Base-by-base conservation (phyloP, 2,329 filamentous ascomycete genomes). In the Coniochaeta sp. region DNA sequence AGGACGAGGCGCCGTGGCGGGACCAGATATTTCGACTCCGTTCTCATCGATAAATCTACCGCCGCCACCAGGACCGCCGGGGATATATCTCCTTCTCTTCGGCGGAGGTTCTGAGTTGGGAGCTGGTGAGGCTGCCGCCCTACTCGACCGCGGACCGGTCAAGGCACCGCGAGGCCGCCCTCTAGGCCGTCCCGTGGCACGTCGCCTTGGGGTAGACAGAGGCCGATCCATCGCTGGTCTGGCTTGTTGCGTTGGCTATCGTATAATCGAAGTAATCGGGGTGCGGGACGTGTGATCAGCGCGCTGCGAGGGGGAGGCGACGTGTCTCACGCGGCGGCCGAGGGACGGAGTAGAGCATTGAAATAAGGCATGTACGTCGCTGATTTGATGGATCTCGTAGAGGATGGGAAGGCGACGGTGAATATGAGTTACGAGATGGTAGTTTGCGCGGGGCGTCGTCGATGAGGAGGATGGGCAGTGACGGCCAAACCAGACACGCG, bases 61-160 rank as follows among this genome's bases (percentile, higher is more conserved):
- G 61, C 92, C 91, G 54, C 92, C 92, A 43, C 91, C 91, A 61
- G 91, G 89, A 3, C 91, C 92, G 56, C 92, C 92, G 36, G 93
- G 91, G 56, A 96, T 84, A 76, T 96, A 97, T 74, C 86, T 83
- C 66, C 87, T 82, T 70, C 84, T 85, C 75, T 91, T 92, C 1
- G 80, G 80, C 14, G 88, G 86, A 28, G 87, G 87, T 65, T 89
- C 87, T 56, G 80, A 78, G 47, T 71, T 72, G 28, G 72, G 68
- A 9, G 67, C 70, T 47, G 74, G 73, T 28, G 62, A 28, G 17
- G 62, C 60, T 40, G 38, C 34, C 7, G 43, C 28, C 54, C 65
- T 65, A 28, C 63, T 66, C 62, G 72, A 71, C 34, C 70, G 70
- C 64, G 67, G 74, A 62, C 68, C 71, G 63, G 67, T 72, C 62